A percentile compares a stretch with the other conserved stretches of the same genome.
Evolutionary conservation across 768 basidiomycete species (phyloP).

Genomic region (Lactarius quietus): DNA sequence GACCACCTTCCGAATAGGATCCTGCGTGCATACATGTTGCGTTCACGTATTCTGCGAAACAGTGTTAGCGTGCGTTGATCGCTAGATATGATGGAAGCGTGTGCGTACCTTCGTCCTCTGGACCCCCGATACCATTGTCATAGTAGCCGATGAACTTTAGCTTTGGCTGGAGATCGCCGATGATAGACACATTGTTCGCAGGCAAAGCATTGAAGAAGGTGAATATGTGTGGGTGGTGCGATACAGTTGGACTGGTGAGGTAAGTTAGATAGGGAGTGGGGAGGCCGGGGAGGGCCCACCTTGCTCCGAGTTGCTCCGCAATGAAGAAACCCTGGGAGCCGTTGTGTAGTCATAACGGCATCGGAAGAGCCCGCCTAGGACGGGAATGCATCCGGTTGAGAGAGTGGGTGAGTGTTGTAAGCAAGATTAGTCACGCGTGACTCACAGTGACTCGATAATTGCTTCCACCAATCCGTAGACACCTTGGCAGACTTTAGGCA

Average conservation of each 20-base stretch:
- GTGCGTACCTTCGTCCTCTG: constrained; percentile 86
- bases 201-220: constrained; percentile 95
- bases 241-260: background rate
- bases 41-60: constrained; percentile 51
- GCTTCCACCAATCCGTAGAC: no score
- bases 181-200: constrained; percentile 77
- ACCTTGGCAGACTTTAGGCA: no score
- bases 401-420: no score
- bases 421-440: no score
- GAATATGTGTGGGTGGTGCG: constrained; percentile 85
- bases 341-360: constrained; percentile 92
- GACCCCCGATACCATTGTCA: constrained; percentile 76
- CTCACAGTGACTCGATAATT: no score
- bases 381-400: no score
- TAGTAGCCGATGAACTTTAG: constrained; percentile 95
- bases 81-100: no score
- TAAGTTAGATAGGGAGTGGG: background rate
- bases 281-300: constrained; percentile 52
- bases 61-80: no score
- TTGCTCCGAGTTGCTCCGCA: constrained; percentile 96
- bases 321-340: constrained; percentile 93
- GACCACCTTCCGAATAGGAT: constrained; percentile 90
- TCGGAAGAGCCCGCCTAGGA: constrained; percentile 98
- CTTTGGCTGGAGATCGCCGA: constrained; percentile 94
- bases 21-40: constrained; percentile 92